Percentiles rank a stretch among this genome's conserved stretches.
Conservation (phyloP, 2,329 filamentous ascomycete genomes). For the Xylaria sp. region DNA sequence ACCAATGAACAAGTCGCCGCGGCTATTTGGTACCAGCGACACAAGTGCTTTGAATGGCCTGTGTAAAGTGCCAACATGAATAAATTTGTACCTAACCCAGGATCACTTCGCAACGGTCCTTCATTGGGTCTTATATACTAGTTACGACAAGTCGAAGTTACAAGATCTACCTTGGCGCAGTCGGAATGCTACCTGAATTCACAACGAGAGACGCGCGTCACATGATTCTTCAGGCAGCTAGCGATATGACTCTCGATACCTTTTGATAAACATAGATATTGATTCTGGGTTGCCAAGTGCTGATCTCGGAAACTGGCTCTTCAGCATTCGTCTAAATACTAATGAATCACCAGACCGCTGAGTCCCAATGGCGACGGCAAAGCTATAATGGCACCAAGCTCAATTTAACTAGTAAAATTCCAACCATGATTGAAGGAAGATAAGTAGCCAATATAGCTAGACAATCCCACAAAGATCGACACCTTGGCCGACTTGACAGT, state of each 20-base stretch:
- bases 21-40: background rate
- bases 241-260: background rate
- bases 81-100: background rate
- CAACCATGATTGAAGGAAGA: background rate
- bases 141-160: slow-evolving; percentile 8
- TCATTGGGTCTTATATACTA: slow-evolving; percentile 6
- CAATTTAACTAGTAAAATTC: background rate
- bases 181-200: background rate
- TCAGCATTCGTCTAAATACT: background rate
- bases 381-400: background rate
- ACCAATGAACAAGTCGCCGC: background rate
- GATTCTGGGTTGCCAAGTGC: slow-evolving; percentile 4
- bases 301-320: background rate
- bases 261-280: background rate
- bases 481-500: background rate
- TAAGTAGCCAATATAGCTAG: background rate
- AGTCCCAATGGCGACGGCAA: slow-evolving; percentile 12
- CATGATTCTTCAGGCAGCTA: background rate
- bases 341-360: slow-evolving; percentile 18
- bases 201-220: background rate
- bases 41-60: background rate
- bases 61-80: slow-evolving; percentile 7
- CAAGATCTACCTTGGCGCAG: slow-evolving; percentile 25
- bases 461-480: background rate
- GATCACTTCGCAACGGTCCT: background rate